Evolutionary conservation across 2,329 filamentous ascomycete genomes (phyloP).

Genomic region (Aspergillus caelatus): DNA sequence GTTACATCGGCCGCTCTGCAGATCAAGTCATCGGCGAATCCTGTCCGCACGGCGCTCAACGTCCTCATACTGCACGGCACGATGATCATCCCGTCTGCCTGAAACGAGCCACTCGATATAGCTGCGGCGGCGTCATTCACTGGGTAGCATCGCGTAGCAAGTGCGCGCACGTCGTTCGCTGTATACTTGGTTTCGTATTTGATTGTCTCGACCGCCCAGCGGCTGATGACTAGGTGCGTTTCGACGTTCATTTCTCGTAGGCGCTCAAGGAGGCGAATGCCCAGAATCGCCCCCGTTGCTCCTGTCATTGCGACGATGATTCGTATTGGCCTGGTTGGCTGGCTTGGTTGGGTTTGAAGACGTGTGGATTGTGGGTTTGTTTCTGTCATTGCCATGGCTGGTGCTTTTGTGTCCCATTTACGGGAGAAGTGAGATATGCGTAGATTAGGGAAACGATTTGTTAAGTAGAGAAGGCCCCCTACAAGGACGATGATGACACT

Average conservation of each 20-base stretch:
- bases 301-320: slow-evolving; percentile 50
- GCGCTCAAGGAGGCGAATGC: slow-evolving; percentile 29
- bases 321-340: not conserved
- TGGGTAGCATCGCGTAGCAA: slow-evolving; percentile 41
- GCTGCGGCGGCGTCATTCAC: slow-evolving; percentile 44
- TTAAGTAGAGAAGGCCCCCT: not conserved
- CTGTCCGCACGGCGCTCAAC: slow-evolving; percentile 40
- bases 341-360: not conserved
- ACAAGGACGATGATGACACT: not conserved
- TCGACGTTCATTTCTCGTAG: slow-evolving; percentile 46
- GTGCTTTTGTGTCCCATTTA: not conserved
- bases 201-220: slow-evolving; percentile 49
- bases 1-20: slow-evolving; percentile 46
- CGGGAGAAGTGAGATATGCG: not conserved
- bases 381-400: not conserved
- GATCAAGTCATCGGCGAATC: slow-evolving; percentile 47
- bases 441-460: not conserved
- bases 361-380: not conserved
- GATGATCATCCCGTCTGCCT: slow-evolving; percentile 47
- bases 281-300: slow-evolving; percentile 47
- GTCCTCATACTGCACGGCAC: slow-evolving; percentile 51
- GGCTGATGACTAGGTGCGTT: slow-evolving; percentile 48
- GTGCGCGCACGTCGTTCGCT: slow-evolving; percentile 30
- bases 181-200: slow-evolving; percentile 46
- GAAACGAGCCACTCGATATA: slow-evolving; percentile 46